Conservation (phyloP, 148 eudicot species). For the Dysphania ambrosioides region DNA sequence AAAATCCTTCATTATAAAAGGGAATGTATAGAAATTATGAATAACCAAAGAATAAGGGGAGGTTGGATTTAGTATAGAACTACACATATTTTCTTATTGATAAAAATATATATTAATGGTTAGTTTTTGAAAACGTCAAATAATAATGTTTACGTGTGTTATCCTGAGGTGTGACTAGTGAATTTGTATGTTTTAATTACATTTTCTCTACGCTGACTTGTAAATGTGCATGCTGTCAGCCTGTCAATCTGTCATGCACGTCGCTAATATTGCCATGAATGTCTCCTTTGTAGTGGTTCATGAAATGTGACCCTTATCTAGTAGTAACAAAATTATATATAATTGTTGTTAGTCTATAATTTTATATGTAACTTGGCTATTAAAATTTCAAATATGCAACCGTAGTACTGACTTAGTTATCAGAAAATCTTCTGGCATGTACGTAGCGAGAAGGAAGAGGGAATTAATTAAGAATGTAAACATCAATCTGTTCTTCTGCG, state of each 20-base stretch:
- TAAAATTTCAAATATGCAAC: background rate
- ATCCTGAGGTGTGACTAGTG: background rate
- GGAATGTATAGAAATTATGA: too few relatives aligned
- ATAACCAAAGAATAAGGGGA: too few relatives aligned
- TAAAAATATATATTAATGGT: too few relatives aligned
- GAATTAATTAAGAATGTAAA: background rate
- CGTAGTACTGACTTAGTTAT: background rate
- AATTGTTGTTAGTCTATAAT: too few relatives aligned
- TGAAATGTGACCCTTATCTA: background rate
- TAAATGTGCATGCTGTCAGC: slow-evolving; percentile 2
- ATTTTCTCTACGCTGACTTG: background rate
- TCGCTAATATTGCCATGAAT: background rate
- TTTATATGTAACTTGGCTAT: too few relatives aligned
- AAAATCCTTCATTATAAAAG: too few relatives aligned
- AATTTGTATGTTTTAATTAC: background rate
- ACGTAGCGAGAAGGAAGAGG: background rate
- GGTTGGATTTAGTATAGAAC: too few relatives aligned
- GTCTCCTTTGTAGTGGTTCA: background rate
- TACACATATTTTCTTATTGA: too few relatives aligned
- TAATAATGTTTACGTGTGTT: background rate
- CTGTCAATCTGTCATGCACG: background rate
- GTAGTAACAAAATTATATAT: too few relatives aligned
- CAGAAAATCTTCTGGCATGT: background rate
- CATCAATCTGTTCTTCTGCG: background rate
- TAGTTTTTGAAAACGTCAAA: background rate